A percentile compares a stretch with the other conserved stretches of the same genome.
These are phyloP conservation scores for Picea abies DNA, from an alignment of 83 land plant genomes.

Conservation along the genomic window DNA sequence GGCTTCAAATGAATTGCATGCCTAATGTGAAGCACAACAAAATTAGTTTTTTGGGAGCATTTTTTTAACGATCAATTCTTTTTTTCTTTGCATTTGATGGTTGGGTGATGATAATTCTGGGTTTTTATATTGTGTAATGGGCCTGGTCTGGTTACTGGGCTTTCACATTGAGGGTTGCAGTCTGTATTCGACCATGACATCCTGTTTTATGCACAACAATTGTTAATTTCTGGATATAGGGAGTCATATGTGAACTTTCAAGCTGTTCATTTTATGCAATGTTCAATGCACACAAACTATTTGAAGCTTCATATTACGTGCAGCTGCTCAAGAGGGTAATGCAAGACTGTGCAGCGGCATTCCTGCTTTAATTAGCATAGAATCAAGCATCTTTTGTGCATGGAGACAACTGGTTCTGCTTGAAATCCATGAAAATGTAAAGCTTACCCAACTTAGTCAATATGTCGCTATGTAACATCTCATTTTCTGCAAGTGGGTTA, in stretches of 20 bases:
- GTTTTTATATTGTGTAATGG: not conserved
- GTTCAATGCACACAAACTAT: not conserved
- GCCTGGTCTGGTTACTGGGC: not conserved
- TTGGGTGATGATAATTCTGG: slow-evolving; percentile 3
- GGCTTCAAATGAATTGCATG: not conserved
- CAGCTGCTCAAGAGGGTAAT: not conserved
- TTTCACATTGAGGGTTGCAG: not conserved
- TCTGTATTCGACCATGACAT: not conserved
- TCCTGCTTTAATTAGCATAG: not conserved
- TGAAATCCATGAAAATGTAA: slow-evolving; percentile 2
- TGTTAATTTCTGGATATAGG: not conserved
- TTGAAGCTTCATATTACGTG: slow-evolving; percentile 10
- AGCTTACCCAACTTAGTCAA: not conserved
- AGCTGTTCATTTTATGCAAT: not conserved
- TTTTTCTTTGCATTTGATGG: not conserved
- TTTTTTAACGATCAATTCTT: not conserved
- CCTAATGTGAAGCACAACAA: not conserved
- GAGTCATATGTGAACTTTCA: not conserved
- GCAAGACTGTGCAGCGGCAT: not conserved
- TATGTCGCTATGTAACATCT: slow-evolving; percentile 1
- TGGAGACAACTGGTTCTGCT: not conserved
- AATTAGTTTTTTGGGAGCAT: slow-evolving; percentile 8
- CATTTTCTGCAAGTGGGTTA: not conserved
- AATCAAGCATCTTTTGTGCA: not conserved
- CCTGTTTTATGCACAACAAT: too few relatives aligned